phyloP scores from a whole-genome alignment of 164 flowering plant species.

The Litsea cubeba region DNA sequence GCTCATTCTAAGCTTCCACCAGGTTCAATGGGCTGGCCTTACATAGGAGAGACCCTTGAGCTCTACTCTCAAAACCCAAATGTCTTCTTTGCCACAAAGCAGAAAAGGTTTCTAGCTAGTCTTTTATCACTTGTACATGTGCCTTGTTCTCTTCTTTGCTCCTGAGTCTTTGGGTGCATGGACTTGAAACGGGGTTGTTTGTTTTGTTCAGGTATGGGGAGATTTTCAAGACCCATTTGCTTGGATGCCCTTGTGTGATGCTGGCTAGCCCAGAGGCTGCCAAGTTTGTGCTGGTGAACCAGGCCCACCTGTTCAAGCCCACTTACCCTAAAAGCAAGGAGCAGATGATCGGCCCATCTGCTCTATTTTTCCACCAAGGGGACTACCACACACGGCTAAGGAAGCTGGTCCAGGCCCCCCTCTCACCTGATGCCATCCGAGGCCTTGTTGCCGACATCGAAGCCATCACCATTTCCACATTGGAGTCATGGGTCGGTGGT shows the following conservation, averaged over 20 bases:
- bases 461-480: conserved; percentile 26
- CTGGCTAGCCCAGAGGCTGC: conserved; percentile 84
- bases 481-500: conserved; percentile 51
- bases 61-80: conserved; percentile 77
- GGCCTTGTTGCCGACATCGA: conserved; percentile 47
- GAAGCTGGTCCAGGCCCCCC: conserved; percentile 59
- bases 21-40: conserved; percentile 92
- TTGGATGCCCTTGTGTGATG: conserved; percentile 84
- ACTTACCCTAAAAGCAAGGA: conserved; percentile 88
- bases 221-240: conserved; percentile 78
- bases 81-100: conserved; percentile 54
- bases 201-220: conserved; percentile 61
- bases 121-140: not conserved
- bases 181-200: not conserved
- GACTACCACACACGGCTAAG: conserved; percentile 60
- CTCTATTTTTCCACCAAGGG: conserved; percentile 84
- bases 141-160: not conserved
- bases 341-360: conserved; percentile 64
- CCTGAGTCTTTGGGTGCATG: not conserved
- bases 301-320: conserved; percentile 82
- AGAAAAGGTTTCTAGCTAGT: conserved; percentile 41
- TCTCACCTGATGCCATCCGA: conserved; percentile 43
- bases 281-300: conserved; percentile 56
- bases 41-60: conserved; percentile 68
- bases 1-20: conserved; percentile 54